phyloP scores from a whole-genome alignment of 2,329 filamentous ascomycete genomes.

The Aspergillus felis region DNA sequence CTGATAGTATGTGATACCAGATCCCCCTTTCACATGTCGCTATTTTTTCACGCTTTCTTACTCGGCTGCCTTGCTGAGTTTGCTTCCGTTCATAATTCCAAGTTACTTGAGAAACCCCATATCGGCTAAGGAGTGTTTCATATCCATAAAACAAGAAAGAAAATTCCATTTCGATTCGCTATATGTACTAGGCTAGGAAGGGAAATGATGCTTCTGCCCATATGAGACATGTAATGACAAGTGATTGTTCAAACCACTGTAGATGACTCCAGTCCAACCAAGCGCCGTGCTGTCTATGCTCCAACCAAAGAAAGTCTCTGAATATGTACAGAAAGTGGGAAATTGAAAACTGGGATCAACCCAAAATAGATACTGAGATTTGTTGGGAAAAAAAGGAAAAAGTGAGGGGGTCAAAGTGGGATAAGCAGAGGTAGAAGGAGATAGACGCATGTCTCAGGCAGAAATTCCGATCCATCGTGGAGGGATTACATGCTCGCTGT shows the following conservation, averaged over 20 bases:
- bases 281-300: background rate
- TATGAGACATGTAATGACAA: background rate
- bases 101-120: too few species aligned
- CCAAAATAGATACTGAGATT: background rate
- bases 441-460: slow-evolving; percentile 3
- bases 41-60: background rate
- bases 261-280: background rate
- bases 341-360: background rate
- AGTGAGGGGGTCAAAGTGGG: background rate
- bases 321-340: slow-evolving; percentile 1
- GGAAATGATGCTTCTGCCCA: slow-evolving; percentile 1
- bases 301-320: background rate
- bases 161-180: background rate
- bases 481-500: slow-evolving; percentile 17
- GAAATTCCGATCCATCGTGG: slow-evolving; percentile 29
- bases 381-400: background rate
- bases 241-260: background rate
- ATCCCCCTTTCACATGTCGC: background rate
- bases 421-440: background rate
- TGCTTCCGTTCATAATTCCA: too few species aligned
- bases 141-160: background rate
- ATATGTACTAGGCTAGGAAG: background rate
- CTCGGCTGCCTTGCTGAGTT: background rate
- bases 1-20: background rate
- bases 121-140: background rate